Conservation (phyloP, 805 yeast species). For the Pichia pseudocactophila region DNA sequence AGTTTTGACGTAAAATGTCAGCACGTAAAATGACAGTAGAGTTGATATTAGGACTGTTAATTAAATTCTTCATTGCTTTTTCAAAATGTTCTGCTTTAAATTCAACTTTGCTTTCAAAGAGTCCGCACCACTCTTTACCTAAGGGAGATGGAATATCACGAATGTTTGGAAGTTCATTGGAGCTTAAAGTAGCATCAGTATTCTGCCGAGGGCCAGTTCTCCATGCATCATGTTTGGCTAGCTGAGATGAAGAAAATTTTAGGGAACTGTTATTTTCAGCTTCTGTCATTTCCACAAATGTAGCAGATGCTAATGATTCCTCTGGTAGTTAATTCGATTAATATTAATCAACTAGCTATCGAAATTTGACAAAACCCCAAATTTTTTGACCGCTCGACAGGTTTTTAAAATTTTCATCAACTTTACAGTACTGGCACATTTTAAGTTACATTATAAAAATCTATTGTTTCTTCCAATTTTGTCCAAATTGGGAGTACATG, state of each 20-base stretch:
- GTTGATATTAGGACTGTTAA: conserved; percentile 80
- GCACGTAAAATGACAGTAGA: conserved; percentile 88
- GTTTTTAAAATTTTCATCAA: too few species aligned
- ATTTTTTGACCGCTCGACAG: too few species aligned
- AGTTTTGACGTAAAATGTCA: conserved; percentile 55
- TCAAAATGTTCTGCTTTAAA: conserved; percentile 53
- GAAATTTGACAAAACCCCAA: too few species aligned
- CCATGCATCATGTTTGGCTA: conserved; percentile 14
- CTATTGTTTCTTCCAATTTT: conserved; percentile 9
- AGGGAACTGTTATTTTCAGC: not conserved
- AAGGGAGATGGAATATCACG: conserved; percentile 33
- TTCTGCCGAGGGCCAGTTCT: conserved; percentile 12
- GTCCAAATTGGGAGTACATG: conserved; percentile 32
- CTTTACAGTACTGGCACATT: too few species aligned
- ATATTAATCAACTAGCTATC: too few species aligned
- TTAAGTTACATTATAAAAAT: too few species aligned
- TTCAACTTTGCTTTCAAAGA: conserved; percentile 40
- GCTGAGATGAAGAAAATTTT: conserved; percentile 2
- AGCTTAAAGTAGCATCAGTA: conserved; percentile 14
- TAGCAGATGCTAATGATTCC: too few species aligned
- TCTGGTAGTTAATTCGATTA: too few species aligned
- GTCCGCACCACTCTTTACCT: conserved; percentile 57
- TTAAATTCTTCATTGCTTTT: conserved; percentile 69
- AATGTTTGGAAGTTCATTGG: conserved; percentile 32
- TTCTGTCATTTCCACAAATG: not conserved